Percentiles rank a stretch among this genome's conserved stretches.
Evolutionary conservation across 2,329 filamentous ascomycete species (phyloP).

Genomic region (Monilinia fructicola): DNA sequence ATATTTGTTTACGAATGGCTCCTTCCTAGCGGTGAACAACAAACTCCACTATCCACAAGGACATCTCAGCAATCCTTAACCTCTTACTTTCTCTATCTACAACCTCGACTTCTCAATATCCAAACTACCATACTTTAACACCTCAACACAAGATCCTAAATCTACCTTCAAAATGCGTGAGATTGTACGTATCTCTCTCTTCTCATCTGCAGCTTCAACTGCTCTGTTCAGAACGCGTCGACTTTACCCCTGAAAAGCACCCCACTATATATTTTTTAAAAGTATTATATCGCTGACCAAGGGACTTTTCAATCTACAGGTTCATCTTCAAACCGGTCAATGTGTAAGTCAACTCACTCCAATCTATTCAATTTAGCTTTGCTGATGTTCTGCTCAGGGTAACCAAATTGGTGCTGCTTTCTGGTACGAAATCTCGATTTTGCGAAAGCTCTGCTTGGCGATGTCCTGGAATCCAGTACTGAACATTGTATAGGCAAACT

Average conservation of each 20-base stretch:
- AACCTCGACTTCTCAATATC: slow-evolving; percentile 26
- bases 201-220: slow-evolving; percentile 17
- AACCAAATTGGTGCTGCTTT: slow-evolving; percentile 99
- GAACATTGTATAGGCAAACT: slow-evolving; percentile 61
- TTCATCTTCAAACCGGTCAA: slow-evolving; percentile 99
- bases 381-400: slow-evolving; percentile 61
- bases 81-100: slow-evolving; percentile 30
- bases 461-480: slow-evolving; percentile 40
- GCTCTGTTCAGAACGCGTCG: slow-evolving; percentile 43
- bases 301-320: slow-evolving; percentile 59
- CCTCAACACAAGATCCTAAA: slow-evolving; percentile 29
- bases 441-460: slow-evolving; percentile 38
- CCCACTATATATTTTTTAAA: slow-evolving; percentile 43
- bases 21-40: slow-evolving; percentile 26
- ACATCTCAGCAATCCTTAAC: slow-evolving; percentile 26
- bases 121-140: slow-evolving; percentile 13
- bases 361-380: slow-evolving; percentile 18
- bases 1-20: slow-evolving; percentile 23
- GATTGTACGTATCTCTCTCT: slow-evolving; percentile 57
- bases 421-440: slow-evolving; percentile 62
- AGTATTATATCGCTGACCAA: slow-evolving; percentile 55
- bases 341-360: slow-evolving; percentile 68
- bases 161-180: slow-evolving; percentile 65
- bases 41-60: slow-evolving; percentile 33
- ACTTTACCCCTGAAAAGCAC: slow-evolving; percentile 42